Evolutionary conservation across 164 flowering plant genomes (phyloP).

Genomic region (Echeveria elegans): DNA sequence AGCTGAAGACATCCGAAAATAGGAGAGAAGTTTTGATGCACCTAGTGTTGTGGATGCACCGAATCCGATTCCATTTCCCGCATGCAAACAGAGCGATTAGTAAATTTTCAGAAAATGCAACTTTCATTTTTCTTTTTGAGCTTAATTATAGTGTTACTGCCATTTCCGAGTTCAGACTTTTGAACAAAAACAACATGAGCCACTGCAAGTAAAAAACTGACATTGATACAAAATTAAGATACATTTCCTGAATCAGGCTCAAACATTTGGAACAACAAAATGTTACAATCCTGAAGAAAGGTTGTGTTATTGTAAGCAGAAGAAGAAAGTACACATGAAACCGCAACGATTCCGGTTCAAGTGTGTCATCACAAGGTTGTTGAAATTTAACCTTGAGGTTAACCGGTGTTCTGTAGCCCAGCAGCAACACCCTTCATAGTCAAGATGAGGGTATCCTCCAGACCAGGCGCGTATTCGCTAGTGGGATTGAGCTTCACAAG

Average conservation of each 20-base stretch:
- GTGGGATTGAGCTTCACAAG: conserved; percentile 76
- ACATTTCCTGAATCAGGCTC: background rate
- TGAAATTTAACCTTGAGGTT: conserved; percentile 6
- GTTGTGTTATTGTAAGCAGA: background rate
- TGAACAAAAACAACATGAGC: no score
- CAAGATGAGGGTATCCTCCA: background rate
- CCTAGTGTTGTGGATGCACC: no score
- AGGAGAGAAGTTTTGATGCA: no score
- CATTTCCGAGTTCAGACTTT: no score
- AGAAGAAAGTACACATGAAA: background rate
- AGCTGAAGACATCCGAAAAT: no score
- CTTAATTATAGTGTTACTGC: no score
- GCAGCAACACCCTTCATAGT: conserved; percentile 49
- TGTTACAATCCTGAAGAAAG: background rate
- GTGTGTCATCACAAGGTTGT: background rate
- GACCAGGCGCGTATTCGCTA: conserved; percentile 95
- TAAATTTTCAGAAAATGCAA: no score
- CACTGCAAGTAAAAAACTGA: background rate
- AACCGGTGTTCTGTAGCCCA: conserved; percentile 98
- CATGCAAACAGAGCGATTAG: no score
- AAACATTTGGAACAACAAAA: background rate
- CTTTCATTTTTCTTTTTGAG: no score
- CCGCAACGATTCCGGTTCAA: background rate
- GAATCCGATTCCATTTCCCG: no score
- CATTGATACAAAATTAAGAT: background rate